Conservation (phyloP, 176 grass and related monocot genomes). For the Musa itinerans region DNA sequence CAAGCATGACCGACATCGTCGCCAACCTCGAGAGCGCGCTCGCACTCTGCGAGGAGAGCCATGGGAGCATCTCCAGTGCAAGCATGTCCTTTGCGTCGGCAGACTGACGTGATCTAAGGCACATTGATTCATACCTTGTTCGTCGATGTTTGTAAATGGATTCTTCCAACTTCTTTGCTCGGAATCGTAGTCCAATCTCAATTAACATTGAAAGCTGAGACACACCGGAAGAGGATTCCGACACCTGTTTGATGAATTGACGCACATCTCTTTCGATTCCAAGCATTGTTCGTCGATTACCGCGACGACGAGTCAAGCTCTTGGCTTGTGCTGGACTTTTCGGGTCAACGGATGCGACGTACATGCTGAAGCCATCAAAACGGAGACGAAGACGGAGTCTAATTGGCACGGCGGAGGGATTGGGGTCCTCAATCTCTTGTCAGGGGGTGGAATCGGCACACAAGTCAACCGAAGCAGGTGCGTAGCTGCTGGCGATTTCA, state of each 20-base stretch:
- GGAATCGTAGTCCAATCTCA: not conserved
- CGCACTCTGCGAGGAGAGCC: slow-evolving; percentile 48
- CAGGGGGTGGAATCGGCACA: not conserved
- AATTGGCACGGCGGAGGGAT: not conserved
- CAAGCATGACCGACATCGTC: slow-evolving; percentile 59
- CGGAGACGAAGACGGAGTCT: not conserved
- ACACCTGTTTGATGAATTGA: not conserved
- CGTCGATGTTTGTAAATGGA: not conserved
- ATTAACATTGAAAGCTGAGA: not conserved
- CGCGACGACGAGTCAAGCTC: not conserved
- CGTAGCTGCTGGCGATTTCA: not conserved
- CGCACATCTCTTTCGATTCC: not conserved
- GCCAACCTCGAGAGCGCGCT: slow-evolving; percentile 74
- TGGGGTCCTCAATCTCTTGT: not conserved
- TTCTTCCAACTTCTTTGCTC: not conserved
- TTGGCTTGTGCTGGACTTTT: not conserved
- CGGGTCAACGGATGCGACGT: not conserved
- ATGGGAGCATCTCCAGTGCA: slow-evolving; percentile 40
- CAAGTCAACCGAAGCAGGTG: not conserved
- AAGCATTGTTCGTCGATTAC: not conserved
- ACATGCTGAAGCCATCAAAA: not conserved
- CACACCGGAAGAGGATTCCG: not conserved
- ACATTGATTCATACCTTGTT: not conserved
- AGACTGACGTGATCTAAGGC: slow-evolving; percentile 18
- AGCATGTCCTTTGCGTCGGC: slow-evolving; percentile 54